Conservation (phyloP, 805 yeast species). For the Monosporozyma aerobia region DNA sequence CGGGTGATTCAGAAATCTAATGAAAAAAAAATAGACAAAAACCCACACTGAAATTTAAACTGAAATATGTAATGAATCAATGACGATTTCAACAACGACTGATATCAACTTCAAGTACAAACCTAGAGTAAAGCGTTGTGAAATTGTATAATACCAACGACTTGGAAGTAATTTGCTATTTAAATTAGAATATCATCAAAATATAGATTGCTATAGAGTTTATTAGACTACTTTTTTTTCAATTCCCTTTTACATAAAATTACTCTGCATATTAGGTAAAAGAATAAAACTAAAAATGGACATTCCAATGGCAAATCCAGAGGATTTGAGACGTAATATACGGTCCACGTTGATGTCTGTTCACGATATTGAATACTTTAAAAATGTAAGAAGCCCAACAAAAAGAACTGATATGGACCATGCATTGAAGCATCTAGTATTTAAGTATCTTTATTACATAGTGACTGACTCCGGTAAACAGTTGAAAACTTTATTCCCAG, state of each 20-base stretch:
- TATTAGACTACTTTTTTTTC: not conserved
- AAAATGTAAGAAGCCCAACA: conserved; percentile 19
- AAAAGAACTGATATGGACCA: conserved; percentile 24
- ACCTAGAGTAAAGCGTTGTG: not conserved
- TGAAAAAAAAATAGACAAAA: not conserved
- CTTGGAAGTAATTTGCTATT: not conserved
- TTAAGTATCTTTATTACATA: conserved; percentile 27
- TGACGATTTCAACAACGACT: not conserved
- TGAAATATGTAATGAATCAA: not conserved
- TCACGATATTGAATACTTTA: conserved; percentile 15
- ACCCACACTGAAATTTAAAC: not conserved
- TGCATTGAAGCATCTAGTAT: conserved; percentile 15
- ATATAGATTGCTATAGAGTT: not conserved
- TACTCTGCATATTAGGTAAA: not conserved
- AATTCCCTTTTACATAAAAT: not conserved
- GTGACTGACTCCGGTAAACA: conserved; percentile 33
- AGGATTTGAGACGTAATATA: not conserved
- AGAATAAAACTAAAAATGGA: not conserved
- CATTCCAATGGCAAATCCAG: not conserved
- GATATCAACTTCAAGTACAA: not conserved
- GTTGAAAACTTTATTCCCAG: conserved; percentile 28
- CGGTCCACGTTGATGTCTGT: conserved; percentile 12
- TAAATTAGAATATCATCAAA: not conserved
- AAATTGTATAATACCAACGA: not conserved
- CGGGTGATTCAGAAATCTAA: not conserved